Base-by-base conservation (phyloP, 345 rosid species). In the Bruguiera sexangula region DNA sequence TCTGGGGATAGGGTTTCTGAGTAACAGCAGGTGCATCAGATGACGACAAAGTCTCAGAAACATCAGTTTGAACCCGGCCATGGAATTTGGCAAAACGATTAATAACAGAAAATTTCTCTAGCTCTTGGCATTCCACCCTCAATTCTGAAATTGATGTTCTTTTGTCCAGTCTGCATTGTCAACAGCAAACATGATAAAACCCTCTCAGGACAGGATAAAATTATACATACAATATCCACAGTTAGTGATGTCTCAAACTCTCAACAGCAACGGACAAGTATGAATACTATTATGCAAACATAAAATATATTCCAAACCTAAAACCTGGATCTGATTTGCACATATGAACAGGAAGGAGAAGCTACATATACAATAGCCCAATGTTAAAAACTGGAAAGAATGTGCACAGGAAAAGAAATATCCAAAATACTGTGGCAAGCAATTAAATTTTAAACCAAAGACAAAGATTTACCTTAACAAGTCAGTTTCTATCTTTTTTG, bases 81-180 rank as follows among this genome's bases (percentile, higher is more conserved):
- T 92, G 89, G 74, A 92, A 92, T 81, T 79, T 95, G 9, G 97
- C 97, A 80, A 95, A 92, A 26, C 96, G 99, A 81, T 89, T 92
- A 69, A 94, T 88, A 50, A 95, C 88, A 57, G 89, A 84, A 74
- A 84, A 81, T 79, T 77, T 90, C 86, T 88, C 97, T 51, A 89
- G 73, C 70, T 95, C 96, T 75, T 89, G 85, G 63, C 88, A 88
- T 75, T 94, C 98, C 62, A 91, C 77, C 82, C 86, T 81, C 79
- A 94, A 65, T 80, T 94, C 97, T 56, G 85, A 22, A 43, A 87
- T 67, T 26, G 91, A 85, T 64, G 79, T 69, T 78, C 88, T 82
- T 69, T 83, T 89, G 61, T 92, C 89, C 85, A 89, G 72, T 75
- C 99, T 95, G 89, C 82, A 79, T 50, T 63, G 69, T 56, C 50